Evolutionary conservation across 148 eudicot genomes (phyloP).

Genomic region (Drosera capensis): DNA sequence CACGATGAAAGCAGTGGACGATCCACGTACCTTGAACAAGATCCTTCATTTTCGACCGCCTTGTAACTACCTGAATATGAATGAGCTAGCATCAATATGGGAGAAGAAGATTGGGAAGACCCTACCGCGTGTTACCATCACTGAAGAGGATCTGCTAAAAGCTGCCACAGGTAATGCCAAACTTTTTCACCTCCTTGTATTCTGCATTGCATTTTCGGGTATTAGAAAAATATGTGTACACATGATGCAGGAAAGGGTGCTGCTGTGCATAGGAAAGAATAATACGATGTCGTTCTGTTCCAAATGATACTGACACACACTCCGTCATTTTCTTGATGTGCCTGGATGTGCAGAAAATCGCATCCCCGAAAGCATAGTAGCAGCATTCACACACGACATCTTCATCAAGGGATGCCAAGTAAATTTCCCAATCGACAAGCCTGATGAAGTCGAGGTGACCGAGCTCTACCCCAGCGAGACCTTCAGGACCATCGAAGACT

Average conservation of each 20-base stretch:
- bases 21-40: constrained; percentile 25
- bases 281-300: too few species aligned
- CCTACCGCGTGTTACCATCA: constrained; percentile 28
- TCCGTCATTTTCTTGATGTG: too few species aligned
- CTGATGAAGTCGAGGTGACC: constrained; percentile 22
- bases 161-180: constrained; percentile 16
- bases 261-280: too few species aligned
- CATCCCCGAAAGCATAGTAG: constrained; percentile 24
- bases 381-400: constrained; percentile 33
- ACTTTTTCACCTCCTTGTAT: not conserved
- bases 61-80: constrained; percentile 20
- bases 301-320: too few species aligned
- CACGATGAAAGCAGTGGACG: constrained; percentile 22
- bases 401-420: constrained; percentile 31
- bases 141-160: constrained; percentile 25
- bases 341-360: constrained; percentile 11
- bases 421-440: constrained; percentile 18
- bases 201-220: too few species aligned
- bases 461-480: constrained; percentile 19
- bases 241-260: too few species aligned
- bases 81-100: constrained; percentile 33
- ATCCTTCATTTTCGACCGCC: constrained; percentile 32
- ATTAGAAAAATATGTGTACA: not conserved
- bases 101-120: constrained; percentile 28
- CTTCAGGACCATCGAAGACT: constrained; percentile 17